Evolutionary conservation across 192 early-diverging fungal species (phyloP).

Genomic region (Podila epicladia): DNA sequence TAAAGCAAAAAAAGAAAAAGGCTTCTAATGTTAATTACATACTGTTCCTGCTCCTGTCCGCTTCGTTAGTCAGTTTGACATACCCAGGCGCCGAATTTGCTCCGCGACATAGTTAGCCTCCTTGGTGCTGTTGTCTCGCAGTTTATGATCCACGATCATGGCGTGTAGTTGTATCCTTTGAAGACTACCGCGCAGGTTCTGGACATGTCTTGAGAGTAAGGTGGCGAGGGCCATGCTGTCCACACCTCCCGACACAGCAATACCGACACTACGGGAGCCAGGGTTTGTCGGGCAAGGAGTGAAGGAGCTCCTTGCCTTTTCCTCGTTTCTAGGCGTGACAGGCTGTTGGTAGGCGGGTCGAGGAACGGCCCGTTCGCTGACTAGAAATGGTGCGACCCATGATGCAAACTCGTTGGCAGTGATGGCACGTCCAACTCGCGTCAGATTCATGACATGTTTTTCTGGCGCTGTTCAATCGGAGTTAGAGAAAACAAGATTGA

Average conservation of each 20-base stretch:
- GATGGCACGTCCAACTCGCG: slow-evolving; percentile 14
- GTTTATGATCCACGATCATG: slow-evolving; percentile 60
- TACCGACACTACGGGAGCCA: slow-evolving; percentile 3
- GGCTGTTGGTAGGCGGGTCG: background rate
- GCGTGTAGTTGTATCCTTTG: slow-evolving; percentile 17
- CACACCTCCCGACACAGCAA: slow-evolving; percentile 54
- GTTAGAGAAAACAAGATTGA: background rate
- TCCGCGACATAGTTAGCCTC: slow-evolving; percentile 49
- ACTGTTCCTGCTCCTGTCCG: background rate
- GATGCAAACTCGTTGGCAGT: slow-evolving; percentile 27
- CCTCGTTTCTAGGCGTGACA: background rate
- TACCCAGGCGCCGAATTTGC: slow-evolving; percentile 40
- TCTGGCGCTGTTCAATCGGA: background rate
- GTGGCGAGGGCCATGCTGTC: slow-evolving; percentile 51
- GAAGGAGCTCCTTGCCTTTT: background rate
- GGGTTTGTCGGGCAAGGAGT: background rate
- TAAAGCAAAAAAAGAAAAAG: background rate
- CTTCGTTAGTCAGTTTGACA: background rate
- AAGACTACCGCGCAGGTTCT: background rate
- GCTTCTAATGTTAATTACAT: background rate
- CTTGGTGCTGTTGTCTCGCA: slow-evolving; percentile 48
- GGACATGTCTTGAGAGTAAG: slow-evolving; percentile 21
- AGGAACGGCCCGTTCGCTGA: background rate
- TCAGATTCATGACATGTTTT: slow-evolving; percentile 2
- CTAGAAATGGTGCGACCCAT: background rate